Evolutionary conservation across 306 rosid genomes (phyloP).

Genomic region (Lablab purpureus): DNA sequence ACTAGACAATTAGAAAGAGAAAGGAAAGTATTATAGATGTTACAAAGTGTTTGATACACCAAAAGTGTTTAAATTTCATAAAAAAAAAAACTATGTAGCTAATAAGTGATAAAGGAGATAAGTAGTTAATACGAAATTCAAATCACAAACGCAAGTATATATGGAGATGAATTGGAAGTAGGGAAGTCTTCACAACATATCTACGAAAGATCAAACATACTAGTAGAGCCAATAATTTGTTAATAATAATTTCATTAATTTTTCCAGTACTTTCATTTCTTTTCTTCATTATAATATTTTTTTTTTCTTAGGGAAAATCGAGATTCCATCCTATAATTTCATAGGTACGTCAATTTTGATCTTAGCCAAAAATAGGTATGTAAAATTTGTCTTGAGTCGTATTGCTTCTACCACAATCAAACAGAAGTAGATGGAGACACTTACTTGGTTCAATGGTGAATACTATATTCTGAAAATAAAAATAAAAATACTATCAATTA

Average conservation of each 20-base stretch:
- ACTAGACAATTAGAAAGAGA: neutral
- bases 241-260: neutral
- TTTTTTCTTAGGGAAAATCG: neutral
- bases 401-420: slow-evolving; percentile 6
- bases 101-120: neutral
- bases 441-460: neutral
- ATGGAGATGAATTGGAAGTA: neutral
- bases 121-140: neutral
- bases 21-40: neutral
- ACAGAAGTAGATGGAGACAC: slow-evolving; percentile 13
- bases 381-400: neutral
- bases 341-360: slow-evolving; percentile 17
- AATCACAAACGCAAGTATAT: neutral
- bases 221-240: neutral
- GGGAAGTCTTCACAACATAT: neutral
- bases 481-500: neutral
- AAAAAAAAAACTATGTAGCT: neutral
- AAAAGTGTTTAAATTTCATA: neutral
- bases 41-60: neutral
- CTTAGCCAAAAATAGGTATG: slow-evolving; percentile 10
- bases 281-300: neutral
- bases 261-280: neutral
- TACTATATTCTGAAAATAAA: neutral
- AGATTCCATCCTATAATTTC: slow-evolving; percentile 5
- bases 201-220: neutral